Evolutionary conservation across 2,329 filamentous ascomycete species (phyloP).

Genomic region (Fusarium domesticum): DNA sequence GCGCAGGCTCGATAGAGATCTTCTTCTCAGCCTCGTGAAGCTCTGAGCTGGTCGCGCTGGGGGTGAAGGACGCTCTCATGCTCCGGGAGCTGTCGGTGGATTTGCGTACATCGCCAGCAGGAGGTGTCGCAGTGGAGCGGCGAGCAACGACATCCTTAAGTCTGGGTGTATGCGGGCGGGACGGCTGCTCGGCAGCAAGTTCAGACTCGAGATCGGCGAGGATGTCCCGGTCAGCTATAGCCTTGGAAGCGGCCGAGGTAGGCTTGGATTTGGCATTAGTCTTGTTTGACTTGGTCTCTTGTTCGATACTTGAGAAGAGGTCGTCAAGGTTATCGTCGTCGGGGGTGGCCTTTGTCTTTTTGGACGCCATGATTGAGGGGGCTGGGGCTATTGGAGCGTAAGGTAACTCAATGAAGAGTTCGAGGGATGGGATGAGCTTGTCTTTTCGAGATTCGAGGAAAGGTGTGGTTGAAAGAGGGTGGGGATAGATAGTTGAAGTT

Average conservation of each 20-base stretch:
- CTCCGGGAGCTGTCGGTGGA: conserved; percentile 75
- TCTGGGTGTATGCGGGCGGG: conserved; percentile 80
- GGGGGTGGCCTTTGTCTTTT: conserved; percentile 54
- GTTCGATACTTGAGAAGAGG: conserved; percentile 61
- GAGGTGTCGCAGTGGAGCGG: conserved; percentile 48
- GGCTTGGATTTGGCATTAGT: conserved; percentile 42
- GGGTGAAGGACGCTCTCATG: conserved; percentile 68
- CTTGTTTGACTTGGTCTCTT: conserved; percentile 52
- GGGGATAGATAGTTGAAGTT: no score
- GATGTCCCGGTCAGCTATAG: conserved; percentile 64
- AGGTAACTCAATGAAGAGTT: background rate
- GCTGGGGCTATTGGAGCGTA: background rate
- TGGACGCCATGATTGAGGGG: conserved; percentile 53
- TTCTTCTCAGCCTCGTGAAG: conserved; percentile 57
- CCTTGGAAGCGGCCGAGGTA: conserved; percentile 49
- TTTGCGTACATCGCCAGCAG: conserved; percentile 64
- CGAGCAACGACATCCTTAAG: conserved; percentile 51
- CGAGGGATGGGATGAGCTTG: background rate
- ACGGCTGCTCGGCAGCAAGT: conserved; percentile 68
- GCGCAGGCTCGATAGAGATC: conserved; percentile 43
- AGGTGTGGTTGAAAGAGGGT: no score
- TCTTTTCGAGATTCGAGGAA: no score
- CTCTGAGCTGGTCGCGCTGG: conserved; percentile 63
- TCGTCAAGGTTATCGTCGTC: conserved; percentile 63
- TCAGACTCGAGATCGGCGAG: conserved; percentile 78